Evolutionary conservation across 768 basidiomycete species (phyloP).

Genomic region (Cystoderma amianthinum): DNA sequence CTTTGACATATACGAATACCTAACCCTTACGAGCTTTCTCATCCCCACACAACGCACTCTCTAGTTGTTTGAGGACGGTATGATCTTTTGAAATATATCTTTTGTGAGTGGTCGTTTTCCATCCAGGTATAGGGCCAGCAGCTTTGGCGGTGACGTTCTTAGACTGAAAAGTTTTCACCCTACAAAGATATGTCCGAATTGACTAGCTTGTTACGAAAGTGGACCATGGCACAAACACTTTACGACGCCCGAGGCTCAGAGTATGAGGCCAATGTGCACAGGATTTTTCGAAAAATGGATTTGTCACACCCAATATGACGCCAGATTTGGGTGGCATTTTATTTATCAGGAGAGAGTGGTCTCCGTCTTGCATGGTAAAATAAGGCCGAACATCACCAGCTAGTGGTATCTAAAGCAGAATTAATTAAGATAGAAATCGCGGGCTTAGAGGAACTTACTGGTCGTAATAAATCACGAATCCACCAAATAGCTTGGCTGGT

Average conservation of each 20-base stretch:
- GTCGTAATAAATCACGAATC: slow-evolving; percentile 81
- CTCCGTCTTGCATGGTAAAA: slow-evolving; percentile 94
- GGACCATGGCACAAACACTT: slow-evolving; percentile 29
- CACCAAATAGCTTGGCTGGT: slow-evolving; percentile 91
- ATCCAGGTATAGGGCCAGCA: slow-evolving; percentile 60
- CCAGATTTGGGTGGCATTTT: slow-evolving; percentile 76
- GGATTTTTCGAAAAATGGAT: slow-evolving; percentile 76
- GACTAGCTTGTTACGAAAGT: not conserved
- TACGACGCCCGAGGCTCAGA: slow-evolving; percentile 55
- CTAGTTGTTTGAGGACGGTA: slow-evolving; percentile 62
- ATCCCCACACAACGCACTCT: slow-evolving; percentile 47
- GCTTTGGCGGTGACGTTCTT: slow-evolving; percentile 19
- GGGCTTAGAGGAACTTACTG: slow-evolving; percentile 35
- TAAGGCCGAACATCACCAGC: slow-evolving; percentile 88
- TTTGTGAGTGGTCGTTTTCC: slow-evolving; percentile 75
- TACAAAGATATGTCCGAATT: slow-evolving; percentile 2
- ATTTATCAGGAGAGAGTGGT: slow-evolving; percentile 70
- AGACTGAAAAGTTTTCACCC: too few species aligned
- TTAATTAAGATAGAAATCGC: slow-evolving; percentile 1
- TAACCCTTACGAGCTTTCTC: slow-evolving; percentile 43
- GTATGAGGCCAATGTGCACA: slow-evolving; percentile 86
- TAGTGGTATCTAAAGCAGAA: slow-evolving; percentile 58
- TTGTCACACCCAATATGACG: slow-evolving; percentile 77
- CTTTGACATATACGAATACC: slow-evolving; percentile 4
- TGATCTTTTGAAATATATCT: slow-evolving; percentile 84